phyloP scores from a whole-genome alignment of 495 filamentous ascomycete species.

The Thozetella sp. region DNA sequence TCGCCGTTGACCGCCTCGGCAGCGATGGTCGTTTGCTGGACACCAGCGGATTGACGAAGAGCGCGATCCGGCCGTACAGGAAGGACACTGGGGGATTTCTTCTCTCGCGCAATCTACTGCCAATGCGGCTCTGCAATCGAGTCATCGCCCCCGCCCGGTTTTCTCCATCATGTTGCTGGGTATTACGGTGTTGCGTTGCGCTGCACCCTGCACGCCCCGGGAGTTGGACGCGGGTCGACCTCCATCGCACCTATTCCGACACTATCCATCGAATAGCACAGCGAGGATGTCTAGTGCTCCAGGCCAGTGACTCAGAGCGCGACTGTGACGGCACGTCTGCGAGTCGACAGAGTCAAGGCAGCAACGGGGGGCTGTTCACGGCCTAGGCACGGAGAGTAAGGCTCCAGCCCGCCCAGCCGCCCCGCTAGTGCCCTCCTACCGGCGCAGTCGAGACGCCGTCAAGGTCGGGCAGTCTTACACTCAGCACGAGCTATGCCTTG shows the following conservation, averaged over 20 bases:
- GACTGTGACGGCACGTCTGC: background rate
- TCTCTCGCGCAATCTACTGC: background rate
- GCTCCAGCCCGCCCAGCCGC: background rate
- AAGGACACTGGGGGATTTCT: background rate
- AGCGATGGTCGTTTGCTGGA: too few relatives aligned
- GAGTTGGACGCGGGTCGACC: background rate
- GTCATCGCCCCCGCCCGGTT: background rate
- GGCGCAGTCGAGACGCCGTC: too few relatives aligned
- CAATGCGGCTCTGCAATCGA: background rate
- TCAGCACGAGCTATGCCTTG: background rate
- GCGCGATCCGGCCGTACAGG: background rate
- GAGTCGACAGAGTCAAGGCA: background rate
- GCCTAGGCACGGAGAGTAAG: background rate
- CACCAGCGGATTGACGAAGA: too few relatives aligned
- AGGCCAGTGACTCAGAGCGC: background rate
- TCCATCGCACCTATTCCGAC: background rate
- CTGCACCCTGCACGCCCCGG: background rate
- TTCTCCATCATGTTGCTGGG: background rate
- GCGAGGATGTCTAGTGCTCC: background rate
- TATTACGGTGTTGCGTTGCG: background rate
- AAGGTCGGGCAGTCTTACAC: too few relatives aligned
- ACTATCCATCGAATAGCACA: conserved; percentile 1
- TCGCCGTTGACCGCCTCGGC: too few relatives aligned
- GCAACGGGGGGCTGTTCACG: background rate
- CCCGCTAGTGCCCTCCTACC: too few relatives aligned